Evolutionary conservation across 495 filamentous ascomycete genomes (phyloP), one percentile per base, ranked within the genome.

Genomic region (Hypoxylon fuscum): DNA sequence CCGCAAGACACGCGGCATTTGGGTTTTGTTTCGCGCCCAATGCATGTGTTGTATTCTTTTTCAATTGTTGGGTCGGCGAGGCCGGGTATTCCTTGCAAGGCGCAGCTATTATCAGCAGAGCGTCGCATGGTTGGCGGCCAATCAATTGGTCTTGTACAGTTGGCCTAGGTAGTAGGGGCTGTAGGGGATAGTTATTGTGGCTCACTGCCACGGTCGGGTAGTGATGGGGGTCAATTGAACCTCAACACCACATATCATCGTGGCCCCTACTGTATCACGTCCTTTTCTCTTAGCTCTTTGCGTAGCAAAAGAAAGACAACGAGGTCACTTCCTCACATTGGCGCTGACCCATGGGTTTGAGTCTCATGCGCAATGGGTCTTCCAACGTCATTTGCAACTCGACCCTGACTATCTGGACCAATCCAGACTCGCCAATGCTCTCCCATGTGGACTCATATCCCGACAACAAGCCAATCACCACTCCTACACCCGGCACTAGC

Each of bases 371-470:
- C 11, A 22, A 55, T 34, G 59, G 60, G 34, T 35, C 59, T 50
- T 47, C 57, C 42, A 41, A 66, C 63, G 63, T 66, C 63, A 66
- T 66, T 57, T 50, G 63, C 63, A 44, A 53, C 63, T 53, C 27
- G 41, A 35, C 63, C 47, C 40, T 35, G 45, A 31, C 40, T n/a
- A 10, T 18, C 29, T 40, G 18, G 37, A 27, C 63, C 63, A 66
- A 66, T 66, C 52, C 46, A 2, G 17, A 57, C 9, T 57, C 32
- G 27, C 41, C 25, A 57, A 61, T 57, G 29, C n/a, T 25, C 17
- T 42, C 12, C 11, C 25, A 21, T 45, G 20, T 46, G 42, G 54
- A 21, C 5, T 37, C 31, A 37, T 11, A 46, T 46, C 17, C 32
- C 22, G 41, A 35, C 46, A 27, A 18, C 5, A 18, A 47, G 4